Percentiles rank a stretch among this genome's conserved stretches.
Evolutionary conservation across 2,329 filamentous ascomycete species (phyloP).

Genomic region (Beauveria bassiana): DNA sequence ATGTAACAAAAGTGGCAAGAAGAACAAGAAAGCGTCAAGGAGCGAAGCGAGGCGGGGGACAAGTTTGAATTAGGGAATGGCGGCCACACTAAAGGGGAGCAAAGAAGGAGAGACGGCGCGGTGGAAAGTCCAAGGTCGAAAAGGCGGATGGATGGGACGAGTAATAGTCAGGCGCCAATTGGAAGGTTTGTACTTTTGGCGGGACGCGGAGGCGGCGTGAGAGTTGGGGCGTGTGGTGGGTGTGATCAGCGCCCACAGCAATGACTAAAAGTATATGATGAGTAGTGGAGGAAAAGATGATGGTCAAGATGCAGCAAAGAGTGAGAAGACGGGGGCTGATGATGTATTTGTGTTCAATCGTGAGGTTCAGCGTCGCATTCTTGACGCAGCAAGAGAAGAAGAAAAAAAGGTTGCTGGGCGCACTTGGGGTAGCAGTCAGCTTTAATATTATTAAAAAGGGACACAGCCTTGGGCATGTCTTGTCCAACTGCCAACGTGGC

Average conservation of each 20-base stretch:
- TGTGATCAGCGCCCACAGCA: not conserved
- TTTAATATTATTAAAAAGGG: not conserved
- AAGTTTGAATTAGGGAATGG: not conserved
- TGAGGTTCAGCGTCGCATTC: not conserved
- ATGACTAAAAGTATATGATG: not conserved
- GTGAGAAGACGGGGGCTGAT: not conserved
- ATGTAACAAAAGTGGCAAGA: not conserved
- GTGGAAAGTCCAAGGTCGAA: not conserved
- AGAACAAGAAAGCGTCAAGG: not conserved
- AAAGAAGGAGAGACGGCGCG: slow-evolving; percentile 12
- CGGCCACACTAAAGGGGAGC: slow-evolving; percentile 9
- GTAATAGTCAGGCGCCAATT: slow-evolving; percentile 26
- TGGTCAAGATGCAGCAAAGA: not conserved
- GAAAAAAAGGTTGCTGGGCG: not conserved
- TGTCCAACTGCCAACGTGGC: no score
- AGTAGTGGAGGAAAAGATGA: not conserved
- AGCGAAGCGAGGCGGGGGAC: not conserved
- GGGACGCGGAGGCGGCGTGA: not conserved
- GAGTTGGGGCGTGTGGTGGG: not conserved
- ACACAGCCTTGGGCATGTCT: not conserved
- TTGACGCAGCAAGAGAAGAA: not conserved
- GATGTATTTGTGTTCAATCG: not conserved
- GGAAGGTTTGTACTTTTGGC: slow-evolving; percentile 18
- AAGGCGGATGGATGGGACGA: slow-evolving; percentile 13
- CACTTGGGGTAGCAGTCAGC: slow-evolving; percentile 1